phyloP scores from a whole-genome alignment of 2,329 filamentous ascomycete species.

The Ceratocystis variospora region DNA sequence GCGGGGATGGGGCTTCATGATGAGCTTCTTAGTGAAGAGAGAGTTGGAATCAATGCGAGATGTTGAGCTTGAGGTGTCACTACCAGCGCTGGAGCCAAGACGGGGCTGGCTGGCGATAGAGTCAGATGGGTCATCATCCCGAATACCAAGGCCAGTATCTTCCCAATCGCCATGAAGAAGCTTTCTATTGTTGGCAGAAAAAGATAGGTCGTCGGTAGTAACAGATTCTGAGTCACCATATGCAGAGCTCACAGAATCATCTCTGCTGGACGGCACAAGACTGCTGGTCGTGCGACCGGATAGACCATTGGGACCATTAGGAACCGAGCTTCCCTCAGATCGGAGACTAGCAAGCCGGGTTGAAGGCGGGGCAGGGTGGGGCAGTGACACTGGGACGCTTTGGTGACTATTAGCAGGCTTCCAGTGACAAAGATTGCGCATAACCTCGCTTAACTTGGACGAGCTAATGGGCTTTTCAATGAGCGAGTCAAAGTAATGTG shows the following conservation, averaged over 20 bases:
- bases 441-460: conserved; percentile 75
- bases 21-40: conserved; percentile 12
- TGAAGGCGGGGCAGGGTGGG: conserved; percentile 48
- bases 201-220: conserved; percentile 56
- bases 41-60: conserved; percentile 8
- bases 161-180: conserved; percentile 58
- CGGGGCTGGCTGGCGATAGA: conserved; percentile 24
- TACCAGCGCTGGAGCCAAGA: conserved; percentile 7
- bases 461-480: conserved; percentile 95
- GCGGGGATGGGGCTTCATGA: conserved; percentile 10
- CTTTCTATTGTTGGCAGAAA: conserved; percentile 57
- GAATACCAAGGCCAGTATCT: conserved; percentile 48
- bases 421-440: conserved; percentile 85
- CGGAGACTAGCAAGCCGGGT: conserved; percentile 50
- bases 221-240: conserved; percentile 77
- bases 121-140: conserved; percentile 38
- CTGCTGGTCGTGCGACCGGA: conserved; percentile 57
- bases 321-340: conserved; percentile 71
- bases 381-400: conserved; percentile 33
- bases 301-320: conserved; percentile 48
- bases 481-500: conserved; percentile 88
- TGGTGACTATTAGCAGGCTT: conserved; percentile 51
- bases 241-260: conserved; percentile 79
- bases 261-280: conserved; percentile 65
- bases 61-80: conserved; percentile 9